These are phyloP conservation scores for Syzygium grande DNA, from an alignment of 345 rosid species.

Conservation along the genomic window DNA sequence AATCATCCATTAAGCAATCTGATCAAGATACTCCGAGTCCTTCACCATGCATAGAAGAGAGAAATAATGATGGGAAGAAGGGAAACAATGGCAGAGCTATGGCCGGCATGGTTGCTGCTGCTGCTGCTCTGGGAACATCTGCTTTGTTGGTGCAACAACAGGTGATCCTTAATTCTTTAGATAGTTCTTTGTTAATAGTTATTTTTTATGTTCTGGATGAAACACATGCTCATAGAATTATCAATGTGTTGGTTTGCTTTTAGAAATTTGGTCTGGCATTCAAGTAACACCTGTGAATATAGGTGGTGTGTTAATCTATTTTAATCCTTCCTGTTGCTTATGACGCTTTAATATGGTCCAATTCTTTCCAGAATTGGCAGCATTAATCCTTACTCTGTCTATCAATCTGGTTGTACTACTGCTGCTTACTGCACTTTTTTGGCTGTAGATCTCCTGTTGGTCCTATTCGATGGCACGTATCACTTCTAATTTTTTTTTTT, in stretches of 20 bases:
- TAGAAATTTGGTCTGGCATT: not conserved
- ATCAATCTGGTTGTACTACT: not conserved
- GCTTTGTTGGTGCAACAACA: conserved; percentile 56
- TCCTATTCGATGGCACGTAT: not conserved
- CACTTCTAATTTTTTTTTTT: not conserved
- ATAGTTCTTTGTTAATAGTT: not conserved
- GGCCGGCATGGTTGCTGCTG: conserved; percentile 74
- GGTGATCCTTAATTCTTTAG: conserved; percentile 32
- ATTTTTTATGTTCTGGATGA: not conserved
- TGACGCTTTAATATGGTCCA: not conserved
- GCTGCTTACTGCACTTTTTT: not conserved
- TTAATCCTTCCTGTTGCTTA: not conserved
- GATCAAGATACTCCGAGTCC: conserved; percentile 8
- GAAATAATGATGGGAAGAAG: conserved; percentile 20
- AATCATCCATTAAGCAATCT: conserved; percentile 6
- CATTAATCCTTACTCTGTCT: not conserved
- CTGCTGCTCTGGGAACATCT: conserved; percentile 94
- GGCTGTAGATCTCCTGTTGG: not conserved
- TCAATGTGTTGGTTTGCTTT: not conserved
- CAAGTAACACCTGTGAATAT: not conserved
- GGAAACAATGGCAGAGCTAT: conserved; percentile 35
- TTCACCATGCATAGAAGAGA: conserved; percentile 11
- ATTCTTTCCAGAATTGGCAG: not conserved
- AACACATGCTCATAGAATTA: not conserved
- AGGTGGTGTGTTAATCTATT: not conserved